Evolutionary conservation across 2,329 filamentous ascomycete genomes (phyloP).

Genomic region (Arthroderma uncinatum): DNA sequence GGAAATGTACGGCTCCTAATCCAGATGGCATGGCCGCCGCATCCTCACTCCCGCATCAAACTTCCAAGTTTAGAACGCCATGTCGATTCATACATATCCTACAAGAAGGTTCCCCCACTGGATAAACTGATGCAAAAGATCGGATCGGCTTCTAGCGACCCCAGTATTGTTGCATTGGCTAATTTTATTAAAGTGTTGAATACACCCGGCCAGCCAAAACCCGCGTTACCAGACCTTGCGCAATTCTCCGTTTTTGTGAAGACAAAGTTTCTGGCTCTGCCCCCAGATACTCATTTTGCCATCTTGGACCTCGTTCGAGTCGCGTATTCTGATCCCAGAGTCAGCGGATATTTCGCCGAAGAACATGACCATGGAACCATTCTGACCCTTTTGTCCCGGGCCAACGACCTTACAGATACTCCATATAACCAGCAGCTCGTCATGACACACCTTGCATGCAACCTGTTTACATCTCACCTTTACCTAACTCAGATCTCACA

Average conservation of each 20-base stretch:
- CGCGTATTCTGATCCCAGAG: slow-evolving; percentile 62
- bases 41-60: slow-evolving; percentile 61
- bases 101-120: slow-evolving; percentile 67
- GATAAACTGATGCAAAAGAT: slow-evolving; percentile 74
- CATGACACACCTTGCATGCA: slow-evolving; percentile 71
- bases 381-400: slow-evolving; percentile 41
- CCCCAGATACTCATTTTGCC: slow-evolving; percentile 60
- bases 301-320: slow-evolving; percentile 76
- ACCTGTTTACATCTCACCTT: slow-evolving; percentile 66
- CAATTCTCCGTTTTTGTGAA: slow-evolving; percentile 53
- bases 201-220: slow-evolving; percentile 49
- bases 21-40: slow-evolving; percentile 61
- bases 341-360: slow-evolving; percentile 74
- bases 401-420: slow-evolving; percentile 47
- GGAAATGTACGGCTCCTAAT: slow-evolving; percentile 63
- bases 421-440: slow-evolving; percentile 78
- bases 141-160: slow-evolving; percentile 48
- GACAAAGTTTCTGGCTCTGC: slow-evolving; percentile 44
- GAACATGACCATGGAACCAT: slow-evolving; percentile 57
- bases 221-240: slow-evolving; percentile 59
- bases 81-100: slow-evolving; percentile 58
- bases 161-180: slow-evolving; percentile 53
- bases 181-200: slow-evolving; percentile 58
- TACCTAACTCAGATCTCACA: slow-evolving; percentile 55
- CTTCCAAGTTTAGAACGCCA: slow-evolving; percentile 59